These are phyloP conservation scores for Spergularia azorica DNA, from an alignment of 179 eudicot species.

Conservation along the genomic window DNA sequence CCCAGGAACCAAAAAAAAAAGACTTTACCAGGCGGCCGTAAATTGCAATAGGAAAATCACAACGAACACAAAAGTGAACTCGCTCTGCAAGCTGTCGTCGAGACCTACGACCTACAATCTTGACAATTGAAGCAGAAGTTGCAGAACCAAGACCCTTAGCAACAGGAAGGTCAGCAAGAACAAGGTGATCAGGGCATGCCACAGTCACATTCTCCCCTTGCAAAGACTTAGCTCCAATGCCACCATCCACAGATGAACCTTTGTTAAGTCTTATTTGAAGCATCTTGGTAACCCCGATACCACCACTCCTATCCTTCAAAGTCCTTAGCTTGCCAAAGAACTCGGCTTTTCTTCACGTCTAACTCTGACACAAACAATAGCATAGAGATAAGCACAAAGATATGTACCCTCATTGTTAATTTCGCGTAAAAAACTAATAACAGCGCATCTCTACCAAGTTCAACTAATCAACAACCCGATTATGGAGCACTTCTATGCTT, in stretches of 20 bases:
- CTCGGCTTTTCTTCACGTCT: neutral
- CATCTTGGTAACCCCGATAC: conserved; percentile 39
- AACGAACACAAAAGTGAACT: conserved; percentile 92
- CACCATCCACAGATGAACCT: conserved; percentile 61
- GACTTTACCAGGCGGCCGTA: conserved; percentile 89
- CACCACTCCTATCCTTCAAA: neutral
- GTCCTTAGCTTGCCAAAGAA: conserved; percentile 10
- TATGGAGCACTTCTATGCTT: too few relatives aligned
- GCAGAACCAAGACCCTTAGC: conserved; percentile 87
- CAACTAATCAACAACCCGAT: too few relatives aligned
- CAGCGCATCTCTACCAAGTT: neutral
- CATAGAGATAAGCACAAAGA: neutral
- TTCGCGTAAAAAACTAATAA: neutral
- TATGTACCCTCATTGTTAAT: neutral
- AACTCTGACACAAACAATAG: neutral
- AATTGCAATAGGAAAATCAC: conserved; percentile 91
- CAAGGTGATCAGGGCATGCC: conserved; percentile 95
- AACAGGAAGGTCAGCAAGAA: conserved; percentile 92
- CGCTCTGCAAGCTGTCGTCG: conserved; percentile 91
- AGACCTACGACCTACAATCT: conserved; percentile 83
- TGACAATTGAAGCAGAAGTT: conserved; percentile 51
- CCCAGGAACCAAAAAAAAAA: neutral
- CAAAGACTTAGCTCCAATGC: conserved; percentile 46
- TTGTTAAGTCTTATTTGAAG: conserved; percentile 87
- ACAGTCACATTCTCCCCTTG: conserved; percentile 71